Conservation (phyloP, 2,329 filamentous ascomycete genomes). For the Huntiella moniliformis region DNA sequence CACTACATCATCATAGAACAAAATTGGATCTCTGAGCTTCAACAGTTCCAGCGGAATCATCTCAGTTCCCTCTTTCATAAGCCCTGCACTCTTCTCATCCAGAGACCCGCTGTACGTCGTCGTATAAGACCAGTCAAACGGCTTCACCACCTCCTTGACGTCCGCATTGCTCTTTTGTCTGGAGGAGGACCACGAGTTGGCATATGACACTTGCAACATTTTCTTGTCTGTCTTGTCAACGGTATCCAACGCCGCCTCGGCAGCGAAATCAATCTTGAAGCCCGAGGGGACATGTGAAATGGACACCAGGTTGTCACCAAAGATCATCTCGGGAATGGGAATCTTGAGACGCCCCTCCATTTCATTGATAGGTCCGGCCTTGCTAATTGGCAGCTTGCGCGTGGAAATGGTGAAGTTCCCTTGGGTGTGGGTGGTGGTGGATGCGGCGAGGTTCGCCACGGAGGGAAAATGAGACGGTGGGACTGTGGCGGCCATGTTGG, state of each 20-base stretch:
- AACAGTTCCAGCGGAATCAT: constrained; percentile 73
- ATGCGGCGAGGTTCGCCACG: constrained; percentile 28
- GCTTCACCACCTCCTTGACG: constrained; percentile 85
- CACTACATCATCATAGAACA: constrained; percentile 92
- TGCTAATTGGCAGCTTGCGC: constrained; percentile 87
- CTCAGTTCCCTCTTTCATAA: constrained; percentile 5
- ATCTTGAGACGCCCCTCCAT: constrained; percentile 68
- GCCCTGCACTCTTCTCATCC: constrained; percentile 15
- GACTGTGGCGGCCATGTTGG: no score
- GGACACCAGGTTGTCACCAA: constrained; percentile 76
- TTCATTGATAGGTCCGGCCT: constrained; percentile 71
- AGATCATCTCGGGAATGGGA: constrained; percentile 95
- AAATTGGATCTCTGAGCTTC: constrained; percentile 74
- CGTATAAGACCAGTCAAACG: constrained; percentile 96
- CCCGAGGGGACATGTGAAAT: constrained; percentile 55
- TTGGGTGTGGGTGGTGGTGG: constrained; percentile 39
- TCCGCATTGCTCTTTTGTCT: constrained; percentile 54
- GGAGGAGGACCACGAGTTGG: constrained; percentile 57
- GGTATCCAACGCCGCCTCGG: constrained; percentile 68
- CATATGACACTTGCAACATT: constrained; percentile 90
- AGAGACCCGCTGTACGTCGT: constrained; percentile 68
- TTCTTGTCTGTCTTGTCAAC: constrained; percentile 86
- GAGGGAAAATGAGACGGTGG: constrained; percentile 24
- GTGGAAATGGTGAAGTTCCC: constrained; percentile 57
- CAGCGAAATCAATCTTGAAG: constrained; percentile 67